Evolutionary conservation across 345 rosid genomes (phyloP), one percentile per base, ranked within the genome.

Genomic region (Ceriops decandra): DNA sequence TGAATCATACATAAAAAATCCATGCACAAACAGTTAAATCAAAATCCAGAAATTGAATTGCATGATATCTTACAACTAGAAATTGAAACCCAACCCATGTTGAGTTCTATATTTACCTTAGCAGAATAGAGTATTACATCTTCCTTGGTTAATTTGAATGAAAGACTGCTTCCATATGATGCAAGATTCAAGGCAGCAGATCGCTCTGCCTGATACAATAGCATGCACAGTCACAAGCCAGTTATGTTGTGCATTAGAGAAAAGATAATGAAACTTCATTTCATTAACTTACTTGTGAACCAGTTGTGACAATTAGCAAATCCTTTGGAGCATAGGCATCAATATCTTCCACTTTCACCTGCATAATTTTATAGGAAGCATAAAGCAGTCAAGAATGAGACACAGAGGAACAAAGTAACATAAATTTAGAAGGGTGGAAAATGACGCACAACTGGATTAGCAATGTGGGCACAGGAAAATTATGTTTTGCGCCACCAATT

Each of bases 141-240:
- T 52, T 95, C 96, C 79, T 91, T 88, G 63, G 74, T 85, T 75
- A 95, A 81, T 81, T 91, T 95, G 81, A 95, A 86, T 56, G 95
- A 80, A 72, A 88, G 89, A 78, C 97, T 89, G 63, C 88, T 84
- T 71, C 97, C 99, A 83, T 84, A 91, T 19, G 99, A 95, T 57
- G 97, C 97, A 76, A 91, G 96, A 87, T 91, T 95, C 82, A 95
- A 76, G 69, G 99, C 96, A 52, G 95, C 96, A 15, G 92, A 97
- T 74, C 97, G 97, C 82, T 95, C 97, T 87, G 99, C 99, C 99
- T 95, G 96, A 82, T 85, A 72, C 76, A 62, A 42, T 16, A 73
- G 67, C 57, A 68, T 56, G 67, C 60, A 69, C n/a, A 64, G 77
- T 82, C 79, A 80, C 73, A 76, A 36, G 62, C 73, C 36, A 76